Conservation (phyloP, 805 yeast species). For the Kodamaea laetipori region DNA sequence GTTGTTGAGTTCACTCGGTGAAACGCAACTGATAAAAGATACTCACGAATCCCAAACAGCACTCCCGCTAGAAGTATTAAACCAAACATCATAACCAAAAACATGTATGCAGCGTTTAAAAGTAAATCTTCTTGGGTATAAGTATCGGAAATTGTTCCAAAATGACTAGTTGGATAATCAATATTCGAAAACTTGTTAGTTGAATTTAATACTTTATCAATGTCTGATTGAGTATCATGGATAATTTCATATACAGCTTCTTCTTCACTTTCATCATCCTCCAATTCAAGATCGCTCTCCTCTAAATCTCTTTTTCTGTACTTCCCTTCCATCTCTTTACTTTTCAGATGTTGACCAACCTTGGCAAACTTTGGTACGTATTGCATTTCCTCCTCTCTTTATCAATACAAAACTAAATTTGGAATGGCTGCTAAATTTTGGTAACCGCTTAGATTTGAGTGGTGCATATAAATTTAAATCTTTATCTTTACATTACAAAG, state of each 20-base stretch:
- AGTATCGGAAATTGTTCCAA: no score
- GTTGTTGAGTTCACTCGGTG: constrained; percentile 17
- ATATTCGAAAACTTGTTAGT: background rate
- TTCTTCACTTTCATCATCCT: background rate
- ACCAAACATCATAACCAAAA: constrained; percentile 24
- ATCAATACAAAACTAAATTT: no score
- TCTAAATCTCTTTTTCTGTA: constrained; percentile 3
- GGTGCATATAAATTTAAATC: no score
- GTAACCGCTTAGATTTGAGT: no score
- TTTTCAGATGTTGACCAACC: background rate
- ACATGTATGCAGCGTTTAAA: constrained; percentile 30
- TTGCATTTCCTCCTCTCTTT: no score
- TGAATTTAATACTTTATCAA: no score
- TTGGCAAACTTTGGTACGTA: background rate
- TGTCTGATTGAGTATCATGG: no score
- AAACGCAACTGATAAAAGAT: constrained; percentile 17
- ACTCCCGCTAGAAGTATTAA: constrained; percentile 24
- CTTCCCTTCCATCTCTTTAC: background rate
- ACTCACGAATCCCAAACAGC: constrained; percentile 30
- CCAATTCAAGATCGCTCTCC: no score
- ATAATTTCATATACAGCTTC: background rate
- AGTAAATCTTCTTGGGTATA: constrained; percentile 22
- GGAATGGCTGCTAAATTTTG: no score
- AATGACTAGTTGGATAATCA: background rate
- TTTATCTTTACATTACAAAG: no score